Conservation (phyloP, 1,284 basidiomycete genomes). For the Heterobasidion annosum region DNA sequence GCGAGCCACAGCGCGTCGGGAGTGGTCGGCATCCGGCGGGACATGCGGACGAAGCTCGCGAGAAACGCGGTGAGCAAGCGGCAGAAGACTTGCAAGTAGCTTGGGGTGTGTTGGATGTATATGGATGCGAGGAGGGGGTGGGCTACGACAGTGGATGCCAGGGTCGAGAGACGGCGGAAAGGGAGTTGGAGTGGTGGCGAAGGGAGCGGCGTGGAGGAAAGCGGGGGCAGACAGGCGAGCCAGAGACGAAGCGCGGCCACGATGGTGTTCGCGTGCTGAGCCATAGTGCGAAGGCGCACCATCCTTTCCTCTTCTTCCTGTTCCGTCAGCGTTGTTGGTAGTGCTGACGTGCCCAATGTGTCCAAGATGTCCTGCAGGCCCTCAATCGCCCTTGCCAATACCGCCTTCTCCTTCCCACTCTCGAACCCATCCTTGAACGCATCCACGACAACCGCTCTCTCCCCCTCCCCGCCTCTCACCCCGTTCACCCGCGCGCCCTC, state of each 20-base stretch:
- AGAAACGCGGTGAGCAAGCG: conserved; percentile 47
- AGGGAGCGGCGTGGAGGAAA: conserved; percentile 21
- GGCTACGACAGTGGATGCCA: conserved; percentile 38
- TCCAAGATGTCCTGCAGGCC: conserved; percentile 16
- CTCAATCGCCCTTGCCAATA: conserved; percentile 26
- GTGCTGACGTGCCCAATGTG: not conserved
- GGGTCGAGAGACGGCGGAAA: conserved; percentile 39
- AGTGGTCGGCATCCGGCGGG: conserved; percentile 42
- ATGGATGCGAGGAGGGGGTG: conserved; percentile 40
- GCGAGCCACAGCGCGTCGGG: conserved; percentile 53
- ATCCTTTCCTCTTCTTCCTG: conserved; percentile 4
- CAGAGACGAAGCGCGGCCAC: conserved; percentile 50
- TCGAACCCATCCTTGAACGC: conserved; percentile 31
- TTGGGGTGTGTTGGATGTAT: conserved; percentile 13
- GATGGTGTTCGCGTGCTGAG: conserved; percentile 27
- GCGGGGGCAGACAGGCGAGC: conserved; percentile 46
- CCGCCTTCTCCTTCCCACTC: conserved; percentile 25
- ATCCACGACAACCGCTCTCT: conserved; percentile 33
- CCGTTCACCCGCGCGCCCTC: conserved; percentile 71
- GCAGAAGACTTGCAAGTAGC: conserved; percentile 27
- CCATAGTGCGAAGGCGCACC: conserved; percentile 18
- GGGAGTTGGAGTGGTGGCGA: conserved; percentile 49
- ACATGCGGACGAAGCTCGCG: conserved; percentile 45
- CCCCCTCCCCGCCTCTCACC: conserved; percentile 53
- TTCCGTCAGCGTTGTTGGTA: not conserved